phyloP scores from a whole-genome alignment of 306 rosid species.

The Trifolium subterraneum region DNA sequence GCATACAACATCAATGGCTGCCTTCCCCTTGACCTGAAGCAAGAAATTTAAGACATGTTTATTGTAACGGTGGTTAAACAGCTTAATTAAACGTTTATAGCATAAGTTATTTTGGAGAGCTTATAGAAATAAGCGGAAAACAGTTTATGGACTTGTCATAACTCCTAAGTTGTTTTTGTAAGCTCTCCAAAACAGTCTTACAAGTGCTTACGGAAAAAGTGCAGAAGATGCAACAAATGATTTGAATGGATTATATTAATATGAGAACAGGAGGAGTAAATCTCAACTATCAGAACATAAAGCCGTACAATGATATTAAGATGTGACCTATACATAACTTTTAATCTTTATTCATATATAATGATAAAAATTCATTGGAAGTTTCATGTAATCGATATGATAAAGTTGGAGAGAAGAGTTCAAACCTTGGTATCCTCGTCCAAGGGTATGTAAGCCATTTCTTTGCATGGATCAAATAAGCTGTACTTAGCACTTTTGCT shows the following conservation, averaged over 20 bases:
- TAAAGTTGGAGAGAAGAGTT: slow-evolving; percentile 24
- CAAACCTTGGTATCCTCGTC: slow-evolving; percentile 97
- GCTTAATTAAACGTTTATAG: neutral
- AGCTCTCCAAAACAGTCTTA: neutral
- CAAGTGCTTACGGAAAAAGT: neutral
- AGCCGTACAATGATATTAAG: neutral
- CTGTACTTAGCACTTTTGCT: slow-evolving; percentile 99
- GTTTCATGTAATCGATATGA: neutral
- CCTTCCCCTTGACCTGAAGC: slow-evolving; percentile 95
- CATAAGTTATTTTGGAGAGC: too few species aligned
- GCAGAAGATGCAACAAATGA: neutral
- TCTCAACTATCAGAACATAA: neutral
- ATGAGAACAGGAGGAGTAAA: neutral
- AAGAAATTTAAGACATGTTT: slow-evolving; percentile 16
- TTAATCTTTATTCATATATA: neutral
- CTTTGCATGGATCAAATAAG: slow-evolving; percentile 97
- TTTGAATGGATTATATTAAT: neutral
- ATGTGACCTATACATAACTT: neutral
- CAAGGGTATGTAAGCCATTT: slow-evolving; percentile 99
- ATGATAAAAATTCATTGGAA: slow-evolving; percentile 4
- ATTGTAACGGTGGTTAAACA: neutral
- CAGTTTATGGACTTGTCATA: neutral
- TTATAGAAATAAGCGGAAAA: neutral
- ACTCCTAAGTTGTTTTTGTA: neutral
- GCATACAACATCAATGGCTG: slow-evolving; percentile 98